Evolutionary conservation across 768 basidiomycete species (phyloP).

Genomic region (Infundibulicybe gibba): DNA sequence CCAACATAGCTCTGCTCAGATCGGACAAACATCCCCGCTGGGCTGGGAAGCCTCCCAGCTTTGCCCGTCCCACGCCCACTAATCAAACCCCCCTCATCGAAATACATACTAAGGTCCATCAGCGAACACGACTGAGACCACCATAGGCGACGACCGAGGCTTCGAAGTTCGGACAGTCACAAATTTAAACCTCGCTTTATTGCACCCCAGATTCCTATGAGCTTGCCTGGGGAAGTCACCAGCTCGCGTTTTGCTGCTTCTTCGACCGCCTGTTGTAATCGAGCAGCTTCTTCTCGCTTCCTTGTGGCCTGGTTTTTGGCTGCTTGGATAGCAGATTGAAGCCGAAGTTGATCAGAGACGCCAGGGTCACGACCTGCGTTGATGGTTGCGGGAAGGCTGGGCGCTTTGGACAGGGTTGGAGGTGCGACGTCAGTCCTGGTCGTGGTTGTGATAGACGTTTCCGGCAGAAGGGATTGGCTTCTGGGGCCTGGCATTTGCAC

Average conservation of each 20-base stretch:
- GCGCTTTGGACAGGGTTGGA: slow-evolving; percentile 5
- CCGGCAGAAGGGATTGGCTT: slow-evolving; percentile 14
- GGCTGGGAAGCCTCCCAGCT: too few species aligned
- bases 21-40: too few species aligned
- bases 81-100: too few species aligned
- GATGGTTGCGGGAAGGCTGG: background rate
- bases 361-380: slow-evolving; percentile 41
- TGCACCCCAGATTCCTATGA: too few species aligned
- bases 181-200: too few species aligned
- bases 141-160: too few species aligned
- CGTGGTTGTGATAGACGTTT: slow-evolving; percentile 3
- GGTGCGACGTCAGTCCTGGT: slow-evolving; percentile 1
- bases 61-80: too few species aligned
- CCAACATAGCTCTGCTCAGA: too few species aligned
- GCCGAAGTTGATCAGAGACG: slow-evolving; percentile 40
- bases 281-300: slow-evolving; percentile 16
- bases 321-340: slow-evolving; percentile 36
- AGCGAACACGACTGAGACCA: too few species aligned
- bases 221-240: too few species aligned
- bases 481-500: slow-evolving; percentile 5
- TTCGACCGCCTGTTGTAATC: slow-evolving; percentile 15
- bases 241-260: slow-evolving; percentile 6
- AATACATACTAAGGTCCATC: too few species aligned
- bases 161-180: too few species aligned
- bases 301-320: slow-evolving; percentile 20